A percentile compares a stretch with the other conserved stretches of the same genome.
phyloP scores from a whole-genome alignment of 139 green algal species.

The Ostreobium quekettii region DNA sequence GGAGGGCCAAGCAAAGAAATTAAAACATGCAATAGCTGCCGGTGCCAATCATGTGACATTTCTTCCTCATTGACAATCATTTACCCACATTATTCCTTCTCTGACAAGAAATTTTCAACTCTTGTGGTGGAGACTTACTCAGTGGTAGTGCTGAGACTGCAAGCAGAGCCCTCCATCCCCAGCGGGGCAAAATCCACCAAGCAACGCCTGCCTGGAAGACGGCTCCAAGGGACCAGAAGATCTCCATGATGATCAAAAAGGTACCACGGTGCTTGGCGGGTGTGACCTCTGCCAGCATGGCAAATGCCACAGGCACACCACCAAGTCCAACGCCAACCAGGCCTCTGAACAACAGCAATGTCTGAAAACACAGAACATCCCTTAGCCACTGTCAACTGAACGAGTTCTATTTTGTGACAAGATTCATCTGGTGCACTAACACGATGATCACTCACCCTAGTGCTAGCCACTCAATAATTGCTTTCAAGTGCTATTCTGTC shows the following conservation, averaged over 20 bases:
- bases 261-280: constrained; percentile 27
- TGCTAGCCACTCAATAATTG: too few relatives aligned
- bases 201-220: constrained; percentile 27
- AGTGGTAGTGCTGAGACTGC: constrained; percentile 1
- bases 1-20: not conserved
- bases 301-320: constrained; percentile 49
- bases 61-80: not conserved
- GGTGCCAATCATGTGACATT: not conserved
- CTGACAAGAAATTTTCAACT: not conserved
- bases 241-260: constrained; percentile 34
- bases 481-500: too few relatives aligned
- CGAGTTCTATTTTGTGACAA: too few relatives aligned
- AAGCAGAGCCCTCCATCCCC: constrained; percentile 1
- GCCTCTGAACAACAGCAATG: constrained; percentile 29
- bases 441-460: too few relatives aligned
- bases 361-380: constrained; percentile 14
- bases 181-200: not conserved
- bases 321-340: constrained; percentile 54
- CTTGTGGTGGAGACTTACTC: not conserved
- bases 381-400: too few relatives aligned
- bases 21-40: not conserved
- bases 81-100: not conserved
- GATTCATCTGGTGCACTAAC: too few relatives aligned
- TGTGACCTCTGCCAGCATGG: constrained; percentile 52
- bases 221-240: constrained; percentile 41